Evolutionary conservation across 352 stramenopile genomes (phyloP).

Genomic region (Pythium scleroteichum): DNA sequence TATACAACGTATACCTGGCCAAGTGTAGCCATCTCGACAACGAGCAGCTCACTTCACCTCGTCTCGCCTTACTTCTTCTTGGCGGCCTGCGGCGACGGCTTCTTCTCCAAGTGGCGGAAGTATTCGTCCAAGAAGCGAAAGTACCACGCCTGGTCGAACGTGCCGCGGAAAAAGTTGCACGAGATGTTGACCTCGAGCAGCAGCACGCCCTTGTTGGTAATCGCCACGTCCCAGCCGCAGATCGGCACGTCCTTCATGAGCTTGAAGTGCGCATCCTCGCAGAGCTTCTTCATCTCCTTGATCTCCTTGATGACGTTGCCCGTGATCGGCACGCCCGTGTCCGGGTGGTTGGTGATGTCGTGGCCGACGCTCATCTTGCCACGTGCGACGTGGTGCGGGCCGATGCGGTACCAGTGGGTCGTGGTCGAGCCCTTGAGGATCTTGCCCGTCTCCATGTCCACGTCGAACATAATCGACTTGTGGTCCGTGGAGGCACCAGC

Average conservation of each 20-base stretch:
- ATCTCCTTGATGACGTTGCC: slow-evolving; percentile 90
- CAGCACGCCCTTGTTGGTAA: slow-evolving; percentile 89
- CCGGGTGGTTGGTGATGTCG: slow-evolving; percentile 88
- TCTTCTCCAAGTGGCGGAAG: slow-evolving; percentile 71
- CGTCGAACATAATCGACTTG: slow-evolving; percentile 98
- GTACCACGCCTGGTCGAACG: slow-evolving; percentile 88
- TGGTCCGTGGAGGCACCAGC: slow-evolving; percentile 93
- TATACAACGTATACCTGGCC: slow-evolving; percentile 18
- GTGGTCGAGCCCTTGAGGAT: slow-evolving; percentile 96
- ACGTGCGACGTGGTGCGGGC: slow-evolving; percentile 66
- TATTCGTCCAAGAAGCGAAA: slow-evolving; percentile 88
- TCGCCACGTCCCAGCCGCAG: slow-evolving; percentile 92
- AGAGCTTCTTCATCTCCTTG: slow-evolving; percentile 81
- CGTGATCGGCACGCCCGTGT: slow-evolving; percentile 86
- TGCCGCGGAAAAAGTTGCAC: slow-evolving; percentile 95
- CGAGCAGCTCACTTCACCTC: background rate
- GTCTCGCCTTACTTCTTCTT: slow-evolving; percentile 38
- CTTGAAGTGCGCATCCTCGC: slow-evolving; percentile 85
- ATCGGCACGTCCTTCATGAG: slow-evolving; percentile 93
- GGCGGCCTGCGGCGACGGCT: slow-evolving; percentile 42
- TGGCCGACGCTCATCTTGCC: slow-evolving; percentile 83
- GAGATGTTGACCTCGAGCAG: slow-evolving; percentile 92
- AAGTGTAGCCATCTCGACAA: slow-evolving; percentile 25
- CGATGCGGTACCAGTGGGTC: slow-evolving; percentile 95
- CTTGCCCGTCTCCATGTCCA: slow-evolving; percentile 93